These are phyloP conservation scores for Annulohypoxylon moriforme DNA, from an alignment of 495 filamentous ascomycete genomes.

Conservation along the genomic window DNA sequence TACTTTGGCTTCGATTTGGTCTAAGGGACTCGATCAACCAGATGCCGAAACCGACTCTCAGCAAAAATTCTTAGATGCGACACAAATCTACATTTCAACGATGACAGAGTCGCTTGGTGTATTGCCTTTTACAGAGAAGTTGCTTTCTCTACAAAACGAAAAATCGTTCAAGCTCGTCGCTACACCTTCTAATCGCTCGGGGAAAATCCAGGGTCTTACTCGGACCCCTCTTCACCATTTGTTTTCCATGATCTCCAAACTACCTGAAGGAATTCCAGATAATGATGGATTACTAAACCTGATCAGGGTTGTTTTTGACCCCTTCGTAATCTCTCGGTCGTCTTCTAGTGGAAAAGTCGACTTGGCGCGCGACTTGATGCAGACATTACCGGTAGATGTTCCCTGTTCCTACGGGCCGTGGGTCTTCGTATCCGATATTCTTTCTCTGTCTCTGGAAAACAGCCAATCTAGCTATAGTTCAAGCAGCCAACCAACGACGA, in stretches of 20 bases:
- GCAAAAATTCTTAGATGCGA: conserved; percentile 69
- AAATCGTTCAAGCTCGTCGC: conserved; percentile 54
- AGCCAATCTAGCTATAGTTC: conserved; percentile 51
- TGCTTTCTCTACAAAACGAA: conserved; percentile 61
- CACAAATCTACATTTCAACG: conserved; percentile 67
- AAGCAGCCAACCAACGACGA: conserved; percentile 46
- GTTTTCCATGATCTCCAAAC: conserved; percentile 59
- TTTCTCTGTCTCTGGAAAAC: conserved; percentile 45
- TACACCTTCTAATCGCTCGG: conserved; percentile 64
- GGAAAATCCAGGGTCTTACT: conserved; percentile 51
- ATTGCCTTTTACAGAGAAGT: conserved; percentile 82
- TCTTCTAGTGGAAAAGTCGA: conserved; percentile 53
- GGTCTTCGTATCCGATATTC: conserved; percentile 53
- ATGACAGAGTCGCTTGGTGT: conserved; percentile 74
- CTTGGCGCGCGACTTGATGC: conserved; percentile 55
- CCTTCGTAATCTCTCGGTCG: conserved; percentile 50
- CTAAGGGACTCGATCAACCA: conserved; percentile 44
- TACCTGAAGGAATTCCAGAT: conserved; percentile 56
- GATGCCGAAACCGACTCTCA: conserved; percentile 29
- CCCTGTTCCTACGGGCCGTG: conserved; percentile 56
- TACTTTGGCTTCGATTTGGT: conserved; percentile 76
- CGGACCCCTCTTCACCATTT: conserved; percentile 62
- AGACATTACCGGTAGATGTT: conserved; percentile 51
- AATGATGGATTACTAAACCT: conserved; percentile 57
- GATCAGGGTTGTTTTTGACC: conserved; percentile 55